Evolutionary conservation across 2,329 filamentous ascomycete genomes (phyloP), one percentile per base, ranked within the genome.

Genomic region (Huntiella omanensis): DNA sequence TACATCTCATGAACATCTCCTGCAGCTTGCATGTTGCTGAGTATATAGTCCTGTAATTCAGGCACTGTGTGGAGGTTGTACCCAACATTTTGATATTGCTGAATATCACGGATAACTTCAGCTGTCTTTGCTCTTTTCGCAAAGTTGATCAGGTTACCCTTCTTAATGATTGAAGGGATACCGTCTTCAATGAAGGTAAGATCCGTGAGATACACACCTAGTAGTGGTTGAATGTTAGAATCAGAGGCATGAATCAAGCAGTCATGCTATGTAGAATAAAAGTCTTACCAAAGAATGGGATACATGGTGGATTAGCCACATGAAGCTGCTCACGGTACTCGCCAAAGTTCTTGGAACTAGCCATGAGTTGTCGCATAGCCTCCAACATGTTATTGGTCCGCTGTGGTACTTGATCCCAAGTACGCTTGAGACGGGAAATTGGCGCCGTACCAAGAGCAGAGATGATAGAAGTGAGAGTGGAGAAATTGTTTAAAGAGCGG

Each of bases 1-100:
- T 96, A 98, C 91, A 96, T 96, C 68, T 96, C 88, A 62, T 96
- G 87, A 52, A 98, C 91, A 60, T 96, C 88, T 45, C 86, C 83
- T 3, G 91, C 88, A 28, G 80, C 81, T 64, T 92, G 82, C 83
- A 96, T 93, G 61, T 96, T 95, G 60, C 79, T 87, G 54, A 95
- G 65, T 53, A 98, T 94, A 63, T 96, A 98, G 55, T 96, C 87
- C 60, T 96, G 88, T 53, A 98, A 69, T 63, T 96, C 91, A 2
- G 79, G 74, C 12, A 98, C 88, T 0, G 86, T 74, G 58, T 92
- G 83, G 45, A 98, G 68, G 5, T 83, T 80, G 60, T 96, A 98
- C n/a, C 86, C 86, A 51, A 93, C 85, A 56, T 94, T 95, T 61
- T 98, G 91, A 60, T 95, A 98, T 60, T 96, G 88, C 61, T 96